phyloP scores from a whole-genome alignment of 768 basidiomycete species.

The Trametes coccinea region DNA sequence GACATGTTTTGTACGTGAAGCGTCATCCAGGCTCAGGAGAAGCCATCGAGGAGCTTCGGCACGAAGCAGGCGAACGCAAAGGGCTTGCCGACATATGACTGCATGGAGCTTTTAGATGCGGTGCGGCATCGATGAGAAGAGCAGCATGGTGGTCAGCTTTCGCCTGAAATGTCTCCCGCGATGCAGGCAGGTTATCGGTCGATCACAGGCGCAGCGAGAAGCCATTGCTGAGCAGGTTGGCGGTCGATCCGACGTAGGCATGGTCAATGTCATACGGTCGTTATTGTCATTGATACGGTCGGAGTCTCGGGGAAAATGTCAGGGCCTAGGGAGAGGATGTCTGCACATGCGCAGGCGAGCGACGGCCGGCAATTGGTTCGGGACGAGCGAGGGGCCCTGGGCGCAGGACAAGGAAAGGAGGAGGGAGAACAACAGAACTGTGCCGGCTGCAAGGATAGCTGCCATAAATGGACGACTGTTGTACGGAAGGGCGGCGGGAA shows the following conservation, averaged over 20 bases:
- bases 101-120: constrained; percentile 16
- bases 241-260: background rate
- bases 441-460: background rate
- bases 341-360: background rate
- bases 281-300: constrained; percentile 3
- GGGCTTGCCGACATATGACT: constrained; percentile 13
- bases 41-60: background rate
- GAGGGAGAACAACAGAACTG: background rate
- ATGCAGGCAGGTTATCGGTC: constrained; percentile 20
- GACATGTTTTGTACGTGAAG: constrained; percentile 21
- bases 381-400: background rate
- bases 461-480: constrained; percentile 7
- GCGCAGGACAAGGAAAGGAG: constrained; percentile 5
- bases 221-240: background rate
- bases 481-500: constrained; percentile 3
- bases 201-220: constrained; percentile 11
- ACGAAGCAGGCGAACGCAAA: background rate
- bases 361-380: background rate
- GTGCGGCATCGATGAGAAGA: constrained; percentile 12
- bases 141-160: background rate
- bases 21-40: constrained; percentile 9
- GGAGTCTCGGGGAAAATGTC: background rate
- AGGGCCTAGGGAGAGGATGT: background rate
- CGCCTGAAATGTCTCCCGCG: constrained; percentile 21
- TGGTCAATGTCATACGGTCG: background rate